phyloP scores from a whole-genome alignment of 2,329 filamentous ascomycete species.

The Alternaria metachromatica region DNA sequence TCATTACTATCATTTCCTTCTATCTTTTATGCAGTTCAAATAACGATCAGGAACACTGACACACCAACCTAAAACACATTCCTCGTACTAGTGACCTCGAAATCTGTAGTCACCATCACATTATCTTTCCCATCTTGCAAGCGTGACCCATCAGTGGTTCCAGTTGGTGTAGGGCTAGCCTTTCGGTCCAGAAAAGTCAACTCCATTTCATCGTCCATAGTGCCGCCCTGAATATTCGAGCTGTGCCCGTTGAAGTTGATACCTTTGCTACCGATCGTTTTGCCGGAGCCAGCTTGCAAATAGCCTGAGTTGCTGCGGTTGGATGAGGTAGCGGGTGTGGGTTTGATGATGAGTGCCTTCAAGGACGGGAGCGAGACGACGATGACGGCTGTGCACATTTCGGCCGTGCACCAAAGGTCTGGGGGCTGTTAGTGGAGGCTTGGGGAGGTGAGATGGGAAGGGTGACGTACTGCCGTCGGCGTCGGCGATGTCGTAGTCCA shows the following conservation, averaged over 20 bases:
- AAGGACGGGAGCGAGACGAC: constrained; percentile 30
- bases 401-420: constrained; percentile 33
- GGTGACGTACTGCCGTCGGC: constrained; percentile 25
- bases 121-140: constrained; percentile 17
- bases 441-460: neutral
- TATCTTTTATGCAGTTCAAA: neutral
- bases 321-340: constrained; percentile 4
- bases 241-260: neutral
- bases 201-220: constrained; percentile 26
- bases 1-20: neutral
- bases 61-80: constrained; percentile 1
- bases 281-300: neutral
- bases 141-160: constrained; percentile 3
- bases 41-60: neutral
- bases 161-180: constrained; percentile 11
- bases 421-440: neutral
- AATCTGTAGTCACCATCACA: constrained; percentile 23
- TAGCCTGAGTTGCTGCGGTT: constrained; percentile 25
- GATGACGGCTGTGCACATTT: constrained; percentile 29
- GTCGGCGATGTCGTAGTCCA: constrained; percentile 24
- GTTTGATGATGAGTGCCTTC: constrained; percentile 23
- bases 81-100: constrained; percentile 15
- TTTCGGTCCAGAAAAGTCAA: constrained; percentile 24
- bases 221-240: constrained; percentile 15
- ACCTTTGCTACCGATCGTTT: neutral